Evolutionary conservation across 2,329 filamentous ascomycete genomes (phyloP), one percentile per base, ranked within the genome.

Genomic region (Neocucurbitaria cava): DNA sequence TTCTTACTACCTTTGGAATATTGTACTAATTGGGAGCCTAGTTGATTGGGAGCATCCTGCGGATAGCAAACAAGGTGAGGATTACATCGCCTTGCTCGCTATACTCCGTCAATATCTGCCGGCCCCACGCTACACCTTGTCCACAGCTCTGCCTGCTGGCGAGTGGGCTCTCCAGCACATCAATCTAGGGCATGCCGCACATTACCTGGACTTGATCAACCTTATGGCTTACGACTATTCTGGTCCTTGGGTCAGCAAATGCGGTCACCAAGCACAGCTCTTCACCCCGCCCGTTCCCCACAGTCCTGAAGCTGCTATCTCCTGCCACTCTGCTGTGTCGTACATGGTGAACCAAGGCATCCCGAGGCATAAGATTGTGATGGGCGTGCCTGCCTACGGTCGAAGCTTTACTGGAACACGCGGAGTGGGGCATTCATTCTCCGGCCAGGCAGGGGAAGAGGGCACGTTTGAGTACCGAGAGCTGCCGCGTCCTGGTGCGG

Each of bases 31-130:
- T 10, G 33, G 13, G 9, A n/a, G 40, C 8, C 17, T 41, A 94
- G 90, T 95, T 71, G 88, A 90, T 66, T 95, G 91, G 91, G 87
- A 92, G 71, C 89, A 91, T 64, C 90, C 91, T 2, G 82, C 82
- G 49, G 82, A 89, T 69, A 71, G 80, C 1, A 79, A 86, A 48
- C 85, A 93, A 74, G 90, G 89, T 21, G 78, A 82, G 57, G 83
- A 92, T 72, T 93, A 92, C 69, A 76, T 92, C 40, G 81, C 84
- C 17, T 82, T 95, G 23, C 81, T 94, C 26, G 84, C 86, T 9
- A 80, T 84, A 17, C 78, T 91, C 46, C 87, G 91, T 53, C 77
- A 85, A 52, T 82, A 87, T 51, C 81, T 94, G n/a, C 87, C 88
- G 13, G 81, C 86, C 28, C 87, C 89, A 36, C 80, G 82, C 39